Evolutionary conservation across 768 basidiomycete species (phyloP), one percentile per base, ranked within the genome.

Genomic region (Tulasnella sp.): DNA sequence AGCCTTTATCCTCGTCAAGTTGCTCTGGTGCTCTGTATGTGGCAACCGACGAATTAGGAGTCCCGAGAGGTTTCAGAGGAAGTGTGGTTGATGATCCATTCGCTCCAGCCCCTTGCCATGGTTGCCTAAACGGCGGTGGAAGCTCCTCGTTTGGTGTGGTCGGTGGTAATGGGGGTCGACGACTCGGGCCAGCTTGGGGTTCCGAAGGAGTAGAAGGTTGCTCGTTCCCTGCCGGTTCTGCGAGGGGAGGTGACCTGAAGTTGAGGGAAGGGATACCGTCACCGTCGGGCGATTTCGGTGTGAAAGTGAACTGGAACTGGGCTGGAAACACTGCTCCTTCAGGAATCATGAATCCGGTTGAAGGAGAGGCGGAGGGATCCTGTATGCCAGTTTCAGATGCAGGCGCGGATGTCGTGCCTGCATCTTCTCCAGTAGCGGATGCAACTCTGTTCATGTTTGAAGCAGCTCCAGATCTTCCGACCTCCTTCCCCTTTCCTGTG

Each of bases 11-110:
- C 27, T 44, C 71, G n/a, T 73, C 68, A 3, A 87, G 82, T 68
- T 86, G 86, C 79, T 87, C 87, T 1, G 87, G 87, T 8, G 87
- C 85, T 19, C 83, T 83, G 58, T 87, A 87, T 8, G 85, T 87
- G 5, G 85, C 86, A 12, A 86, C 79, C 48, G 83, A 84, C 14
- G 75, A 52, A 19, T 42, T 44, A 9, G 52, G 44, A 38, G 75
- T 58, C 3, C 36, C 75, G 38, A 58, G 62, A 3, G 62, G 62
- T 68, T 68, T 68, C 10, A 34, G 8, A 18, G 62, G 62, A 18
- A 68, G 34, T 34, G 31, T 36, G 9, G 62, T 34, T 16, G 62
- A 36, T 19, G 62, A 4, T 68, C 62, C 31, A 12, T 31, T 1
- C 10, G 62, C 14, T 68, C 31, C 34, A 68, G 8, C 12, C 18